Evolutionary conservation across 495 filamentous ascomycete species (phyloP).

Genomic region (Hypomontagnella submonticulosa): DNA sequence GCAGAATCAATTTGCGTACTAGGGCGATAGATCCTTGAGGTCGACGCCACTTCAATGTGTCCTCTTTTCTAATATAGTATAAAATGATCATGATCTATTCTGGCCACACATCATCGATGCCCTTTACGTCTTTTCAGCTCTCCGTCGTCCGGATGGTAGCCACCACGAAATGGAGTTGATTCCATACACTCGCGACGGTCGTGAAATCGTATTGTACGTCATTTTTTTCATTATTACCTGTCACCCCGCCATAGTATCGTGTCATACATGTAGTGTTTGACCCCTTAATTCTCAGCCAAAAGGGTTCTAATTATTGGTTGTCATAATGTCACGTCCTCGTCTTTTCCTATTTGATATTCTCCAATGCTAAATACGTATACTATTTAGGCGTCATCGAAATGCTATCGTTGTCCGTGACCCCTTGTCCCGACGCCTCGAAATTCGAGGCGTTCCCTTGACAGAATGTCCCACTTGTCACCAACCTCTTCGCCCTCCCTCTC

Average conservation of each 20-base stretch:
- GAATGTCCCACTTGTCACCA: slow-evolving; percentile 92
- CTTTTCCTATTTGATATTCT: background rate
- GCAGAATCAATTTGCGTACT: too few species aligned
- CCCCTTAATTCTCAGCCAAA: too few species aligned
- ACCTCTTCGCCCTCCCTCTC: slow-evolving; percentile 68
- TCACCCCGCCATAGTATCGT: background rate
- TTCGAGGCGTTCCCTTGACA: slow-evolving; percentile 71
- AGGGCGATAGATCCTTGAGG: too few species aligned
- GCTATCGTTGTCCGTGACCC: slow-evolving; percentile 92
- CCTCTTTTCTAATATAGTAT: slow-evolving; percentile 23
- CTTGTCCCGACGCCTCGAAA: slow-evolving; percentile 82
- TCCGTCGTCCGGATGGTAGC: slow-evolving; percentile 25
- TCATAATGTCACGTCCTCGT: slow-evolving; percentile 1
- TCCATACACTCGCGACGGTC: slow-evolving; percentile 70
- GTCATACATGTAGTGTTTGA: background rate
- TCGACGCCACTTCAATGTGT: background rate
- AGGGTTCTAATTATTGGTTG: too few species aligned
- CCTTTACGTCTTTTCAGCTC: slow-evolving; percentile 2
- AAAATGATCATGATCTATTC: slow-evolving; percentile 6
- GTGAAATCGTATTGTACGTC: slow-evolving; percentile 72
- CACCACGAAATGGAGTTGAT: slow-evolving; percentile 67
- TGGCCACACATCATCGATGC: slow-evolving; percentile 23
- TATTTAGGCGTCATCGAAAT: slow-evolving; percentile 83
- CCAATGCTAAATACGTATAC: slow-evolving; percentile 12
- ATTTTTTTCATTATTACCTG: slow-evolving; percentile 15